Percentiles rank a stretch among this genome's conserved stretches.
Evolutionary conservation across 169 alveolate species (phyloP).

Genomic region (Ichthyophthirius multifiliis): DNA sequence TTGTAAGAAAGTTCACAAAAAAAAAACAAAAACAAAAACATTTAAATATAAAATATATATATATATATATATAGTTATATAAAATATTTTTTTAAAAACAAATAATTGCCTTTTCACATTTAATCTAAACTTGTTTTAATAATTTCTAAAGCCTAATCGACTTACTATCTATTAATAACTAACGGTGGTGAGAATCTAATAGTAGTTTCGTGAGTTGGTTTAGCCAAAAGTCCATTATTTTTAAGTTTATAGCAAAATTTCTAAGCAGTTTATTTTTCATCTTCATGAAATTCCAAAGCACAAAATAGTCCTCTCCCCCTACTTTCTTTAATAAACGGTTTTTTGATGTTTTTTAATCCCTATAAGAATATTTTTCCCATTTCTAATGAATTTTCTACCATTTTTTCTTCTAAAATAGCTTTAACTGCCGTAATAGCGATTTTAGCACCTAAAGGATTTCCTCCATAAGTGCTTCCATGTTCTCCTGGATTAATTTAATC

Average conservation of each 20-base stretch:
- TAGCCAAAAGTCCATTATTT: constrained; percentile 85
- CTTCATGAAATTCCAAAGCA: constrained; percentile 84
- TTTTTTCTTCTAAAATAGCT: constrained; percentile 82
- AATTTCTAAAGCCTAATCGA: constrained; percentile 69
- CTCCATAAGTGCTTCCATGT: constrained; percentile 93
- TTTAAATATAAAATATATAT: no score
- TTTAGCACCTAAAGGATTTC: constrained; percentile 89
- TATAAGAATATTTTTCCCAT: constrained; percentile 70
- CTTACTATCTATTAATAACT: constrained; percentile 73
- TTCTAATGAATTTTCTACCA: constrained; percentile 82
- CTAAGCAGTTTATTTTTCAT: constrained; percentile 44
- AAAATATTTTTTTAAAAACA: no score
- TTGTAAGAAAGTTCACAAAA: no score
- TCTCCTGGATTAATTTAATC: constrained; percentile 88
- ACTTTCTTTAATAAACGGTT: constrained; percentile 55
- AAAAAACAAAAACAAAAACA: no score
- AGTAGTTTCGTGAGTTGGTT: constrained; percentile 87
- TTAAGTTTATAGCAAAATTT: constrained; percentile 63
- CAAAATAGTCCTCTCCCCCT: constrained; percentile 90
- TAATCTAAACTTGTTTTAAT: no score
- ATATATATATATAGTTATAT: no score
- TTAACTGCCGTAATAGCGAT: constrained; percentile 86
- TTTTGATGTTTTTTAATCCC: constrained; percentile 41
- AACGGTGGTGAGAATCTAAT: constrained; percentile 93
- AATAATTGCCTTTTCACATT: no score